Evolutionary conservation across 2,329 filamentous ascomycete species (phyloP), one percentile per base, ranked within the genome.

Genomic region (Trichoderma hamatum): DNA sequence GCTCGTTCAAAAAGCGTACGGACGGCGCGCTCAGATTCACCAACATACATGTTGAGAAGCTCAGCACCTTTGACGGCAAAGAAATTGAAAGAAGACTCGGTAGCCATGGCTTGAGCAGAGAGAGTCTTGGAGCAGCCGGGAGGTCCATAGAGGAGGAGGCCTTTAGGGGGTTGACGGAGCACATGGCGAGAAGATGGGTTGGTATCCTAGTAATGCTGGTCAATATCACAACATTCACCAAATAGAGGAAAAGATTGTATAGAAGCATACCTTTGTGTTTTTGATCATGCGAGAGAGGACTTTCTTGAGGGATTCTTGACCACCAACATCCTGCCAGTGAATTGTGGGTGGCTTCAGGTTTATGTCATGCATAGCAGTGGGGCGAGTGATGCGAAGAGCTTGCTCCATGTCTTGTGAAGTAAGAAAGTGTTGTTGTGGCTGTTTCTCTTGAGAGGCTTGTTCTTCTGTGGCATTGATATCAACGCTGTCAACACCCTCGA

Each of bases 91-190:
- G 92, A 91, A 34, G 92, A 93, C 78, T 96, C 94, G 7, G 93
- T 97, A 19, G 95, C 95, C 73, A 97, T 88, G 32, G 95, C 95
- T 78, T 97, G 94, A 0, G 95, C 95, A 0, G 90, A 93, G 77
- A 97, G 88, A 0, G 95, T 98, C 81, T 98, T 98, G 72, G 94
- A 96, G 80, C 95, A 97, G 3, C 95, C 95, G 0, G 95, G 95
- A 0, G 95, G 95, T 0, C 95, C 95, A 78, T 97, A 97, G 3
- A 98, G 86, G 7, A 98, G 85, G 19, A 97, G 88, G 0, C 94
- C 94, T 76, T 95, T 96, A 68, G 90, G 90, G 0, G 90, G 89
- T 36, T 85, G 85, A 28, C 79, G 81, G 60, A 84, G 81, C 69
- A 82, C 78, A 65, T 77, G 74, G 30, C 74, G 71, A 59, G 77